Base-by-base conservation (phyloP, 805 yeast genomes). In the Cyberlindnera nakhonratchasimensis region DNA sequence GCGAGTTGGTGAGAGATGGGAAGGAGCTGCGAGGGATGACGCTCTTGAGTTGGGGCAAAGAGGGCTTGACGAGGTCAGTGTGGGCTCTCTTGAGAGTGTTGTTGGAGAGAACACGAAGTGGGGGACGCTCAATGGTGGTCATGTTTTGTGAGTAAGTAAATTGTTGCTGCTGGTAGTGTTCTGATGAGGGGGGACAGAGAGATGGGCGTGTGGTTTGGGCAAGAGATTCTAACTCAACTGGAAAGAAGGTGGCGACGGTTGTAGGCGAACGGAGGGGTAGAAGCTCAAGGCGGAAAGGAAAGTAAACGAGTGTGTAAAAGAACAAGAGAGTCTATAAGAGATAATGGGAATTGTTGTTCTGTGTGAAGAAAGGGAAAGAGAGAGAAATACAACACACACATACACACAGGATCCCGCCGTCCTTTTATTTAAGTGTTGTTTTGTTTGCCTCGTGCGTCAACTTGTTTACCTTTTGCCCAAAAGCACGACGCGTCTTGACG, bases 391-490 rank as follows among this genome's bases (percentile, higher is more conserved):
- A 28, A 28, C 10, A 28, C 30, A 28, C 14, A 28, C 10, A 10
- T n/a, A n/a, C n/a, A n/a, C n/a, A n/a, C n/a, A n/a, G 29, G 23
- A 19, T 19, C 17, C 26, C 29, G 36, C 16, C 17, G 29, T 24
- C 37, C 29, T 25, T 34, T 34, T 34, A 34, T 34, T 18, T 12
- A 21, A 17, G 16, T 23, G 6, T 34, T 12, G 19, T 13, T n/a
- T n/a, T n/a, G n/a, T n/a, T n/a, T n/a, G n/a, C n/a, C n/a, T 7
- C 13, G 18, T 30, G 43, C 43, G 39, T 39, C 34, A 39, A 31
- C 36, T 43, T 48, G 53, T 46, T 46, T 50, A 46, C 48, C 40
- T 46, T 58, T 51, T 60, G 52, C 42, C 40, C 62, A 63, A 44
- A 32, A 23, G 33, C 47, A 43, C 39, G 39, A 35, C 47, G 41